These are phyloP conservation scores for Epichloe scottii DNA, from an alignment of 2,329 filamentous ascomycete species.

Conservation along the genomic window DNA sequence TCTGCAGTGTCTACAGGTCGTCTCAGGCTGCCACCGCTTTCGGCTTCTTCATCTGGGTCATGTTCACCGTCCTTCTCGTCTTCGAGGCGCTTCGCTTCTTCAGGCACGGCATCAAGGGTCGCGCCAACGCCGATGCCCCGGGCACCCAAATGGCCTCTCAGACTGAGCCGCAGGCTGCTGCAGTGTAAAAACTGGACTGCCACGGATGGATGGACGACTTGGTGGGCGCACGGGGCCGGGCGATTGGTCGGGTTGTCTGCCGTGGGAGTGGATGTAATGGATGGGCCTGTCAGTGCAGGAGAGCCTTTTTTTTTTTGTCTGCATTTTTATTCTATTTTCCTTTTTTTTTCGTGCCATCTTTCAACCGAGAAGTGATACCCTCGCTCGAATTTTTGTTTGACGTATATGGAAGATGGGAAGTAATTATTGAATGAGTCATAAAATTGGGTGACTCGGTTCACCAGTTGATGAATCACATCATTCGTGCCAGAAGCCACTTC, in stretches of 20 bases:
- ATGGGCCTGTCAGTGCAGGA: background rate
- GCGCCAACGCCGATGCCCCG: constrained; percentile 17
- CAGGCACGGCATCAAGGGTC: constrained; percentile 12
- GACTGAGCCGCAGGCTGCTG: constrained; percentile 4
- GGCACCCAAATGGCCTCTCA: constrained; percentile 7
- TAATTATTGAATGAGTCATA: no score
- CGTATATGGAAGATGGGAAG: no score
- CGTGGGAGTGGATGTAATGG: background rate
- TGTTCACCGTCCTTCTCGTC: constrained; percentile 34
- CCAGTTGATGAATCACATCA: no score
- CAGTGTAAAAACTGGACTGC: background rate
- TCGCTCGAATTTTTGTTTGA: background rate
- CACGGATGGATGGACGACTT: background rate
- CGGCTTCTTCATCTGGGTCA: constrained; percentile 49
- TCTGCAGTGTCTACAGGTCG: constrained; percentile 36
- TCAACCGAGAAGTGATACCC: constrained; percentile 1
- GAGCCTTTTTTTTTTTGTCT: background rate
- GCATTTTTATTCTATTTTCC: background rate
- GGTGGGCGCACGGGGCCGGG: background rate
- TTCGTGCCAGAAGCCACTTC: no score
- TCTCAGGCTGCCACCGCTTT: constrained; percentile 54
- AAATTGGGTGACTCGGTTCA: no score
- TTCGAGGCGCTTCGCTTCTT: constrained; percentile 33
- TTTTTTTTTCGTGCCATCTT: background rate
- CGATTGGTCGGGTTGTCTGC: background rate